Percentiles rank a stretch among this genome's conserved stretches.
Evolutionary conservation across 768 basidiomycete species (phyloP).

Genomic region (Auricularia auricula-judae): DNA sequence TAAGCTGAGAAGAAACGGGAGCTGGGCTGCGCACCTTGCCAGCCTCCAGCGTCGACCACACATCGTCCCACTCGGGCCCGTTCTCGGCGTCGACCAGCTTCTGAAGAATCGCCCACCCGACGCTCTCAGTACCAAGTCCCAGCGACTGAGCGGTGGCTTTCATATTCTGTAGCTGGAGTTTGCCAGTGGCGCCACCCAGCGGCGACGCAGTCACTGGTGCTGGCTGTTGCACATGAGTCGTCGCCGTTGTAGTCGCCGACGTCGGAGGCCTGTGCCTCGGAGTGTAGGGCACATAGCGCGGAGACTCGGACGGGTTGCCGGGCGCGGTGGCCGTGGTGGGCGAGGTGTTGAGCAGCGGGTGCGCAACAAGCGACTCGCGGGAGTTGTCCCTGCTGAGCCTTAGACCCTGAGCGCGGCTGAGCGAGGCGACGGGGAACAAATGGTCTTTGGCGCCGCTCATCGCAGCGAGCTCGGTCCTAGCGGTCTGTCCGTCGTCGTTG

Average conservation of each 20-base stretch:
- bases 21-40: conserved; percentile 45
- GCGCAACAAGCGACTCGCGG: conserved; percentile 47
- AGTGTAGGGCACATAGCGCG: conserved; percentile 67
- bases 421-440: not conserved
- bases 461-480: not conserved
- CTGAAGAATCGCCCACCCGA: conserved; percentile 75
- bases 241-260: conserved; percentile 34
- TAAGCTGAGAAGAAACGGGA: not conserved
- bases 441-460: not conserved
- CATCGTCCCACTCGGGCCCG: conserved; percentile 52
- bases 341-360: conserved; percentile 43
- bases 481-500: no score
- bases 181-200: conserved; percentile 52
- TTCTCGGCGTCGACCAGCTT: conserved; percentile 41
- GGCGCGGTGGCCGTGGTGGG: conserved; percentile 19
- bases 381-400: conserved; percentile 17
- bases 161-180: conserved; percentile 60
- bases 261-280: conserved; percentile 53
- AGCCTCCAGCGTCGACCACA: conserved; percentile 51
- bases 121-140: conserved; percentile 49
- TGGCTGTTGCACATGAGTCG: conserved; percentile 13
- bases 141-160: conserved; percentile 61
- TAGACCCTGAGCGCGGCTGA: not conserved
- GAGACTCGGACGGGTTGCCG: conserved; percentile 15
- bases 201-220: conserved; percentile 31